Evolutionary conservation across 2,329 filamentous ascomycete species (phyloP).

Genomic region (Fusarium guadeloupense): DNA sequence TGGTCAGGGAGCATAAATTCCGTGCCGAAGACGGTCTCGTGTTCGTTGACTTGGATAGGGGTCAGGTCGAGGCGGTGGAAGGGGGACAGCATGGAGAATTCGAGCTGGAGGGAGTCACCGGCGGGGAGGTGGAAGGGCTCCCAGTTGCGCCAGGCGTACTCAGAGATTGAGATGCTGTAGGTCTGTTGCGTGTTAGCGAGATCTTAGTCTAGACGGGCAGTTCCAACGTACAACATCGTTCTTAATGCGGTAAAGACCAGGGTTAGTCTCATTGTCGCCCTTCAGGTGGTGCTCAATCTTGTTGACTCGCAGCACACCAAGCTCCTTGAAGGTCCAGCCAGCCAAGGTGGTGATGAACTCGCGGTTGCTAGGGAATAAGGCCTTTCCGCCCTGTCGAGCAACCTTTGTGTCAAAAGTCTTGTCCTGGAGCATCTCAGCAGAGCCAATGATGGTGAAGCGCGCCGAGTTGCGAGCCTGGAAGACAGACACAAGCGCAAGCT

Average conservation of each 20-base stretch:
- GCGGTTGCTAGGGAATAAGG: constrained; percentile 76
- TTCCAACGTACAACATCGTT: constrained; percentile 82
- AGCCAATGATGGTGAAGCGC: constrained; percentile 84
- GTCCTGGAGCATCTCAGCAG: constrained; percentile 86
- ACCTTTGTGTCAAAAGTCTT: constrained; percentile 88
- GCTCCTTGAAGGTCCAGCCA: constrained; percentile 97
- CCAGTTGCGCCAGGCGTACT: constrained; percentile 80
- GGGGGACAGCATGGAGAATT: constrained; percentile 98
- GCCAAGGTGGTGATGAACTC: constrained; percentile 86
- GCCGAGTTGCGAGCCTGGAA: constrained; percentile 95
- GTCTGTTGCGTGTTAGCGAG: constrained; percentile 61
- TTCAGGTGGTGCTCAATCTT: constrained; percentile 78
- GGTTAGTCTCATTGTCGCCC: constrained; percentile 73
- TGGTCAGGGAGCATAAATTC: constrained; percentile 91
- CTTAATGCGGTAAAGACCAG: constrained; percentile 92
- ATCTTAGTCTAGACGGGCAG: not conserved
- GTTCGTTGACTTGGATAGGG: constrained; percentile 65
- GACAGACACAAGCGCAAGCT: constrained; percentile 84
- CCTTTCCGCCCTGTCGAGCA: constrained; percentile 63
- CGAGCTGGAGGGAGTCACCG: constrained; percentile 84
- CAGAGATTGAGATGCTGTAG: constrained; percentile 88
- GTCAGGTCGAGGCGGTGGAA: constrained; percentile 87
- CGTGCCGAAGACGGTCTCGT: constrained; percentile 77
- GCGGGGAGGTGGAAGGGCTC: constrained; percentile 75
- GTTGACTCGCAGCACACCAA: constrained; percentile 86